These are phyloP conservation scores for Penicillium simplicissimum DNA, from an alignment of 495 filamentous ascomycete species.

Conservation along the genomic window DNA sequence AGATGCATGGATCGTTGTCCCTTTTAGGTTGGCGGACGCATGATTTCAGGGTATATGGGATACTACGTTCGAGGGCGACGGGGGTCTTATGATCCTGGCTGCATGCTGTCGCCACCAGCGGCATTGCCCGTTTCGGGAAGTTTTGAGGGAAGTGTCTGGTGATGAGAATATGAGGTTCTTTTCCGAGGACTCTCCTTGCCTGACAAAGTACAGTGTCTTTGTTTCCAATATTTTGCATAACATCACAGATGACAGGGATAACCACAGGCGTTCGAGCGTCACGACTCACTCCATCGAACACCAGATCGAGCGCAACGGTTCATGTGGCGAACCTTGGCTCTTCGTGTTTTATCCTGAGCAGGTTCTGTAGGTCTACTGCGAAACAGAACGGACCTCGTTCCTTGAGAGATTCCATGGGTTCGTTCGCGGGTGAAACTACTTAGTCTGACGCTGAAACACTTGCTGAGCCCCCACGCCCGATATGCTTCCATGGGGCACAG, in stretches of 20 bases:
- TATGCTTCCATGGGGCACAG: background rate
- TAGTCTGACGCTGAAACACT: background rate
- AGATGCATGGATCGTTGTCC: background rate
- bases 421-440: background rate
- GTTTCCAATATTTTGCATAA: background rate
- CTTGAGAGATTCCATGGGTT: background rate
- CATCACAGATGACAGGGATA: background rate
- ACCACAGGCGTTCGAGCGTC: background rate
- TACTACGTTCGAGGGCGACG: background rate
- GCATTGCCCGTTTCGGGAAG: background rate
- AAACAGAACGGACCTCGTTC: background rate
- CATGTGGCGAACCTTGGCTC: background rate
- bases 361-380: background rate
- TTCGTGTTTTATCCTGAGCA: background rate
- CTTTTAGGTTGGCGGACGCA: background rate
- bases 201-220: no score
- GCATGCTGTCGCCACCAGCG: background rate
- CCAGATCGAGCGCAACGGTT: background rate
- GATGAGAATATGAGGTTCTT: background rate
- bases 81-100: background rate
- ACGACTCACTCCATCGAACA: background rate
- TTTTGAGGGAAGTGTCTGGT: background rate
- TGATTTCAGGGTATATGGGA: background rate
- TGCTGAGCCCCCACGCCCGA: background rate
- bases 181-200: background rate